phyloP scores from a whole-genome alignment of 495 filamentous ascomycete genomes.

The Pseudotulostoma volvatum region DNA sequence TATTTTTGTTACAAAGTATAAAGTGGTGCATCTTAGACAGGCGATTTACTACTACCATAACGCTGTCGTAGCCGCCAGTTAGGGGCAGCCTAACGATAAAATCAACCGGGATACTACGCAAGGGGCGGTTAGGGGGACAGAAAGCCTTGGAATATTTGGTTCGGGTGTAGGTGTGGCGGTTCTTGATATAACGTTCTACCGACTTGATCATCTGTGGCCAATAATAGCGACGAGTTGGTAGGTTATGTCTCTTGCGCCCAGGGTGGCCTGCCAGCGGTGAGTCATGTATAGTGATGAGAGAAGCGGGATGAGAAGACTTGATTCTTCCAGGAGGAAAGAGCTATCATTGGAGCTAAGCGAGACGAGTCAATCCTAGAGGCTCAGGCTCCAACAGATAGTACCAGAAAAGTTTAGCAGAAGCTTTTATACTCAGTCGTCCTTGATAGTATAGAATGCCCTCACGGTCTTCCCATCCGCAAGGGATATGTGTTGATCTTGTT shows the following conservation, averaged over 20 bases:
- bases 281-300: no score
- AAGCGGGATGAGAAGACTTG: no score
- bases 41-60: conserved; percentile 7
- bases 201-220: conserved; percentile 1
- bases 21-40: conserved; percentile 6
- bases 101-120: conserved; percentile 9
- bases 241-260: conserved; percentile 1
- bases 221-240: neutral
- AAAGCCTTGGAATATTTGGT: conserved; percentile 5
- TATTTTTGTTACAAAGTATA: conserved; percentile 7
- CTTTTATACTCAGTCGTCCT: neutral
- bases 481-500: neutral
- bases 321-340: no score
- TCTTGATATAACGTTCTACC: neutral
- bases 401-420: neutral
- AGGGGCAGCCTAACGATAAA: conserved; percentile 6
- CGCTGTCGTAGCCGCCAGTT: conserved; percentile 1
- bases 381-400: no score
- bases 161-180: neutral
- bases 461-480: neutral
- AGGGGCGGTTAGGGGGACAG: conserved; percentile 9
- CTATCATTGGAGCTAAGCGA: no score
- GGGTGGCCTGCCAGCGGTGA: conserved; percentile 1
- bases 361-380: no score
- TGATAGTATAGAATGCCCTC: neutral